These are phyloP conservation scores for Saccharomycopsis schoenii DNA, from an alignment of 805 yeast species.

Conservation along the genomic window DNA sequence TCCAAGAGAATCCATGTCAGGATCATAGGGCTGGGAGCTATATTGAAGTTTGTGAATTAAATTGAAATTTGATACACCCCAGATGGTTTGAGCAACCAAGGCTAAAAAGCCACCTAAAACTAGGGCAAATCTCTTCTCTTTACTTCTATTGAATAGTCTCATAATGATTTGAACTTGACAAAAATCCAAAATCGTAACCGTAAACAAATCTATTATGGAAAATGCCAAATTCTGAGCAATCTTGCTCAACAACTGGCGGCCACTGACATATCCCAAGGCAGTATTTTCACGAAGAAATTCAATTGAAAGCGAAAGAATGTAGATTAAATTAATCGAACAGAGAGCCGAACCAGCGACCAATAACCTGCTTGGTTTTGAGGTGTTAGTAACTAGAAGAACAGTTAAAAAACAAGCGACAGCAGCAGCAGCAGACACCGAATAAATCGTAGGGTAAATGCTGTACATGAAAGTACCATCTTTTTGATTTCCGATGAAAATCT, in stretches of 20 bases:
- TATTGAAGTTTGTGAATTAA: constrained; percentile 18
- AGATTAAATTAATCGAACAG: constrained; percentile 45
- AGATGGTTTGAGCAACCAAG: constrained; percentile 48
- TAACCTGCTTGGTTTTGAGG: constrained; percentile 48
- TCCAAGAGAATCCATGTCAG: constrained; percentile 38
- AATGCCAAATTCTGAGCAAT: constrained; percentile 35
- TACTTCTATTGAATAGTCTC: constrained; percentile 55
- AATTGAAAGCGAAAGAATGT: constrained; percentile 40
- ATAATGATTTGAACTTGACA: constrained; percentile 65
- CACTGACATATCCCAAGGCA: constrained; percentile 28
- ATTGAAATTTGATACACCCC: constrained; percentile 56
- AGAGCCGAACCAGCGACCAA: constrained; percentile 40
- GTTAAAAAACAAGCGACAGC: constrained; percentile 57
- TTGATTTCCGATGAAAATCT: constrained; percentile 26
- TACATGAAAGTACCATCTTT: constrained; percentile 38
- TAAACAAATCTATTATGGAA: constrained; percentile 47
- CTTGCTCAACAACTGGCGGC: constrained; percentile 34
- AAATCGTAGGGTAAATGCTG: constrained; percentile 52
- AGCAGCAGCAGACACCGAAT: constrained; percentile 53
- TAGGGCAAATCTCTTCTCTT: constrained; percentile 56
- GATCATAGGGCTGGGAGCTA: constrained; percentile 25
- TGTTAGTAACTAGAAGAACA: constrained; percentile 52
- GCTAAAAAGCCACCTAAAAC: constrained; percentile 47
- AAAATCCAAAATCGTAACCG: constrained; percentile 47
- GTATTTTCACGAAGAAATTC: constrained; percentile 34